Evolutionary conservation across 257 asterid species (phyloP).

Genomic region (Galeopsis tetrahit): DNA sequence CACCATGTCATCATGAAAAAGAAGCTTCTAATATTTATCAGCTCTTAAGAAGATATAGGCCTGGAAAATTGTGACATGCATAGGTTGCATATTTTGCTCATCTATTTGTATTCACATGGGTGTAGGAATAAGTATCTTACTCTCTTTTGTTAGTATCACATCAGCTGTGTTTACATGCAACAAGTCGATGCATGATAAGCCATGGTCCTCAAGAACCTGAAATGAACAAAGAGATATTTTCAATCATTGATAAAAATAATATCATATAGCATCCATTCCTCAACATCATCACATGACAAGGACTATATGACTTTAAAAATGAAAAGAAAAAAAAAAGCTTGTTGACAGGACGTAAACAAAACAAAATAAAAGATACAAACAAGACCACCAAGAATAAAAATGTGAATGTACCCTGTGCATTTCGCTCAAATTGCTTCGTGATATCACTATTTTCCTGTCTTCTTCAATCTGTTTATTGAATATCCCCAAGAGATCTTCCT

Average conservation of each 20-base stretch:
- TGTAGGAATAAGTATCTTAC: conserved; percentile 54
- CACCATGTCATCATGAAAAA: conserved; percentile 9
- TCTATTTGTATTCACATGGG: conserved; percentile 14
- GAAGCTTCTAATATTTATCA: conserved; percentile 1
- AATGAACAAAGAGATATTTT: conserved; percentile 34
- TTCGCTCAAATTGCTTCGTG: conserved; percentile 88
- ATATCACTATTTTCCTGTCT: conserved; percentile 81
- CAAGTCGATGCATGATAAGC: conserved; percentile 75
- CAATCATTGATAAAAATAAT: not conserved
- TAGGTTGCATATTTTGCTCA: conserved; percentile 1
- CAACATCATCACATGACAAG: conserved; percentile 14
- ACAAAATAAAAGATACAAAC: conserved; percentile 16
- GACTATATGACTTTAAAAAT: conserved; percentile 1
- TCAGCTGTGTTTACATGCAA: conserved; percentile 78
- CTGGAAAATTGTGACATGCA: conserved; percentile 14
- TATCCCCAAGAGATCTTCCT: conserved; percentile 79
- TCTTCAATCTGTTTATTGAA: conserved; percentile 94
- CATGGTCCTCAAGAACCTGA: conserved; percentile 95
- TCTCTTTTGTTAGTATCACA: conserved; percentile 78
- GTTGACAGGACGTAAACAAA: conserved; percentile 25
- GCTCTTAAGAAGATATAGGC: conserved; percentile 10
- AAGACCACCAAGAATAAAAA: conserved; percentile 22
- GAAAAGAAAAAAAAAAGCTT: conserved; percentile 1
- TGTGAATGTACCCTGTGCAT: conserved; percentile 69
- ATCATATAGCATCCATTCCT: conserved; percentile 4